A percentile compares a stretch with the other conserved stretches of the same genome.
These are phyloP conservation scores for Santalum album DNA, from an alignment of 164 flowering plant species.

Conservation along the genomic window DNA sequence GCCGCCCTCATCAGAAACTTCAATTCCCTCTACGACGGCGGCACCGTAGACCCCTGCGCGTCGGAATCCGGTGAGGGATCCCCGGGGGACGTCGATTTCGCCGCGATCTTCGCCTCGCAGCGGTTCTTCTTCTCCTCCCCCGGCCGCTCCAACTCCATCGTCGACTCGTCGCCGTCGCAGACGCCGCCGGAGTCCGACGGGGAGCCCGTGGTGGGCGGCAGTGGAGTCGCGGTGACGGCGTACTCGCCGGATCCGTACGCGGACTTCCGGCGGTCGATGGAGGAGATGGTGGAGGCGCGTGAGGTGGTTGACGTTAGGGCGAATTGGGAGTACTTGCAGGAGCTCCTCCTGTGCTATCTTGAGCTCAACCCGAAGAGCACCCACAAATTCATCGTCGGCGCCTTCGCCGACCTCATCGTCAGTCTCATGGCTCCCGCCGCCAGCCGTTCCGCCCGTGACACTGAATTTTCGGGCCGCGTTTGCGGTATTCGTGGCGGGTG, in stretches of 20 bases:
- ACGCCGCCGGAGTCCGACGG: neutral
- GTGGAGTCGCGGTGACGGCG: conserved; percentile 37
- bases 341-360: conserved; percentile 48
- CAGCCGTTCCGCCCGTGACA: too few relatives aligned
- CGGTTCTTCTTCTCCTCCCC: conserved; percentile 74
- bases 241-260: conserved; percentile 57
- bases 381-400: conserved; percentile 49
- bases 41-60: conserved; percentile 4
- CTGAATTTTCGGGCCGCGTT: too few relatives aligned
- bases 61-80: conserved; percentile 11
- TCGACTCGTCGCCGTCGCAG: conserved; percentile 22
- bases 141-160: conserved; percentile 58
- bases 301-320: conserved; percentile 22
- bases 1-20: neutral
- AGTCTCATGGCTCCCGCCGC: conserved; percentile 25
- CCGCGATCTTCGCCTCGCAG: conserved; percentile 43
- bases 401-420: conserved; percentile 52
- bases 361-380: conserved; percentile 42
- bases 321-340: conserved; percentile 49
- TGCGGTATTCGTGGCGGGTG: neutral
- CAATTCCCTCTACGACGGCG: conserved; percentile 10
- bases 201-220: conserved; percentile 11
- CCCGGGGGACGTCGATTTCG: conserved; percentile 22
- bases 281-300: conserved; percentile 85
- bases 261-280: conserved; percentile 86